Evolutionary conservation across 495 filamentous ascomycete species (phyloP), one percentile per base, ranked within the genome.

Genomic region (Tuber brumale): DNA sequence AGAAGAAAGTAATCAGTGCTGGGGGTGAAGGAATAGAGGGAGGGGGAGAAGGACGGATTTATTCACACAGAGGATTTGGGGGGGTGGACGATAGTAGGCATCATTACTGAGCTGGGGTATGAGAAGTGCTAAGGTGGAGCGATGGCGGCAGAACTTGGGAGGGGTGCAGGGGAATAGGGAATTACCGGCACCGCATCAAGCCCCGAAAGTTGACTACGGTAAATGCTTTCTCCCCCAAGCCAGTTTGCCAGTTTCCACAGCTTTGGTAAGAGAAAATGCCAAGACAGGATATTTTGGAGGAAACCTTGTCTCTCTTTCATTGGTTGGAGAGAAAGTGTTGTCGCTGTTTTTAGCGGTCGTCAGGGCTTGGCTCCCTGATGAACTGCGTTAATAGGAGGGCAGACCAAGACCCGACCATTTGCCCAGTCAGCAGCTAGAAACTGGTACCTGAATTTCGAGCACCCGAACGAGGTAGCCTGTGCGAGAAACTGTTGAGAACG

Each of bases 401-500:
- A 66, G 27, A 35, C 6, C 14, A 35, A 12, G 27, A 66, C 12
- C 8, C n/a, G 27, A 66, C 2, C 27, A 31, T 66, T 66, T 66
- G 23, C 57, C 31, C 19, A 66, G 57, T 66, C 57, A 35, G 27
- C 27, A 27, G 14, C 4, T 61, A n/a, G n/a, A 61, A 12, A 61
- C 27, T 6, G 57, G 57, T 66, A 35, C 57, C 27, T 66, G 27
- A 66, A 66, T 35, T 35, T 18, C 16, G 57, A 35, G 27, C n/a
- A 10, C n/a, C 27, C 57, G 14, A 66, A 18, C 12, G 12, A 35
- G n/a, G 27, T 66, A 27, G 57, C 27, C 27, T 66, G 57, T 35
- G 57, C 57, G 27, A 66, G 57, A 66, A 66, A 66, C 5, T 66
- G 57, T 66, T 66, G 57, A 66, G 57, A 66, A 61, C n/a, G 9